A percentile compares a stretch with the other conserved stretches of the same genome.
Conservation (phyloP, 2,329 filamentous ascomycete genomes). For the Diaporthe humulicola region DNA sequence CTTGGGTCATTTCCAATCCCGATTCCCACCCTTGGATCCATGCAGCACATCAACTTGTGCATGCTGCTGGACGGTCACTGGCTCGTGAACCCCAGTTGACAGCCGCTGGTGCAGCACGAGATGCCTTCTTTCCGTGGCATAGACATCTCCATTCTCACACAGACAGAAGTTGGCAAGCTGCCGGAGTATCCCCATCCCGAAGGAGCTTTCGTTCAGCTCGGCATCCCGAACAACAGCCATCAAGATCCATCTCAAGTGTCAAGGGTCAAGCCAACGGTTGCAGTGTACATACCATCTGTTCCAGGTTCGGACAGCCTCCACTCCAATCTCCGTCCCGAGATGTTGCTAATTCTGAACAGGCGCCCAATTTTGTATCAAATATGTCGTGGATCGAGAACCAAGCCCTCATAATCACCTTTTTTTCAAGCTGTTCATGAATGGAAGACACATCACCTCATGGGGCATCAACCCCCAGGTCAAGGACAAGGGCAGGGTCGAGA, state of each 20-base stretch:
- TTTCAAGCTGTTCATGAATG: constrained; percentile 70
- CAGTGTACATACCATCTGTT: constrained; percentile 69
- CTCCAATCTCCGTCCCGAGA: background rate
- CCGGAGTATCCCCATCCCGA: constrained; percentile 70
- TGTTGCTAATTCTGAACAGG: constrained; percentile 50
- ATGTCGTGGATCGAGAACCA: constrained; percentile 54
- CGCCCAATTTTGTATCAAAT: constrained; percentile 66
- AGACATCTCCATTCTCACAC: constrained; percentile 58
- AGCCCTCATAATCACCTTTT: constrained; percentile 58
- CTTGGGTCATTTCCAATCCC: background rate
- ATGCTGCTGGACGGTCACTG: background rate
- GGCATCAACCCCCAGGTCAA: constrained; percentile 57
- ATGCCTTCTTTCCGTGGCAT: constrained; percentile 67
- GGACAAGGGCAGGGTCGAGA: constrained; percentile 56
- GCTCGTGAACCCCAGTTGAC: background rate
- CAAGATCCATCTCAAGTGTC: constrained; percentile 47
- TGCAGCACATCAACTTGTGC: background rate
- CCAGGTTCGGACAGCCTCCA: constrained; percentile 55
- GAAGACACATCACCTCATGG: constrained; percentile 65
- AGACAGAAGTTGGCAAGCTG: constrained; percentile 53
- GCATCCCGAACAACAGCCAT: constrained; percentile 44
- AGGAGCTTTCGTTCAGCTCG: constrained; percentile 57
- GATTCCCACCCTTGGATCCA: background rate
- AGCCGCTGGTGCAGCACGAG: constrained; percentile 22
- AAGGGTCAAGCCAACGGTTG: constrained; percentile 57